Percentiles rank a stretch among this genome's conserved stretches.
These are phyloP conservation scores for Claviceps pazoutovae DNA, from an alignment of 2,329 filamentous ascomycete genomes.

Conservation along the genomic window DNA sequence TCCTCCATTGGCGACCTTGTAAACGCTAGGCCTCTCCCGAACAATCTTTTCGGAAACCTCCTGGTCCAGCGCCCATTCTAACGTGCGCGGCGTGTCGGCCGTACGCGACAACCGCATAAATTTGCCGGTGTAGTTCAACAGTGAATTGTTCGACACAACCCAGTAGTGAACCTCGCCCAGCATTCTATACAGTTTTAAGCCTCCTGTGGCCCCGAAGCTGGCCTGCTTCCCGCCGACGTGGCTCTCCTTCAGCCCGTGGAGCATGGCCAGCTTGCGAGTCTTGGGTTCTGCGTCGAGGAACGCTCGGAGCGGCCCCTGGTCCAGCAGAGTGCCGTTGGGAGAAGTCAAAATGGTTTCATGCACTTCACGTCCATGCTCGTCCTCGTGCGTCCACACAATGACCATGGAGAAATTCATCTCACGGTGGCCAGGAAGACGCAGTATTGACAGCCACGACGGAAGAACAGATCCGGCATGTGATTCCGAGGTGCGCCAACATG, in stretches of 20 bases:
- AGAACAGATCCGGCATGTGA: constrained; percentile 4
- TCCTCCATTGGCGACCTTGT: constrained; percentile 3
- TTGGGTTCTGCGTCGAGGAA: constrained; percentile 4
- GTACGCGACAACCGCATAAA: constrained; percentile 7
- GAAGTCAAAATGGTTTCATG: constrained; percentile 5
- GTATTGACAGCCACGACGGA: constrained; percentile 4
- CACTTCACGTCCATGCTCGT: constrained; percentile 1
- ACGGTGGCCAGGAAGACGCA: constrained; percentile 7
- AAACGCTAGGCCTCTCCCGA: constrained; percentile 1
- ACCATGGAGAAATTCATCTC: constrained; percentile 6
- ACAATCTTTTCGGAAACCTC: constrained; percentile 2
- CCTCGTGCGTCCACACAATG: constrained; percentile 6
- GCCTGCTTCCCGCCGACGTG: constrained; percentile 6
- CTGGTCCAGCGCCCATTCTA: constrained; percentile 7
- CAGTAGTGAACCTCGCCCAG: constrained; percentile 5
- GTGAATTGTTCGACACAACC: constrained; percentile 4
- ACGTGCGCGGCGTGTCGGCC: constrained; percentile 3
- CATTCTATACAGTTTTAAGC: constrained; percentile 4
- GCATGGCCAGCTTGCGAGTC: constrained; percentile 6
- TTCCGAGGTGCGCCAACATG: constrained; percentile 2
- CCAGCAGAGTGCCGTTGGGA: constrained; percentile 4
- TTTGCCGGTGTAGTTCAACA: constrained; percentile 4
- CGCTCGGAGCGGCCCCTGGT: constrained; percentile 4
- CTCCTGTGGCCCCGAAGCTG: constrained; percentile 4
- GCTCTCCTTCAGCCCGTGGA: constrained; percentile 7